Evolutionary conservation across 2,329 filamentous ascomycete species (phyloP).

Genomic region (Microsporum ferrugineum): DNA sequence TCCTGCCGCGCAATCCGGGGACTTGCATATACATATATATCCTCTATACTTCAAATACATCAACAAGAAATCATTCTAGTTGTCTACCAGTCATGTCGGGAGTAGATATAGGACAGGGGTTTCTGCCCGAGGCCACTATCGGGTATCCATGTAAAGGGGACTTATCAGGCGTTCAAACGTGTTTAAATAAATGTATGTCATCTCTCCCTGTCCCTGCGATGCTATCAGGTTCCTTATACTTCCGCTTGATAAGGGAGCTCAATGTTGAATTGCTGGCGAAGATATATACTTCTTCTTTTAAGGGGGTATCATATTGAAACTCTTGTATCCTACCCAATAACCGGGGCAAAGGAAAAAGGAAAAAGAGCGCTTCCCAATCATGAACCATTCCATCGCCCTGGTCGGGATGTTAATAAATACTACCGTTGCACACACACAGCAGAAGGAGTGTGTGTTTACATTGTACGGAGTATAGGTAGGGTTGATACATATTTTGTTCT

Average conservation of each 20-base stretch:
- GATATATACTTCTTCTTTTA: not conserved
- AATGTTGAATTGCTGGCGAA: not conserved
- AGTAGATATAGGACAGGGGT: not conserved
- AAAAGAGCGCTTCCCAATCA: not conserved
- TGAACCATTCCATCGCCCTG: not conserved
- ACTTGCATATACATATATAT: not conserved
- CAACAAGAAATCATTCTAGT: not conserved
- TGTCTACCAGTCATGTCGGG: not conserved
- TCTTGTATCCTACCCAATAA: not conserved
- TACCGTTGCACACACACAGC: conserved; percentile 1
- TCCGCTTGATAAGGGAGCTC: not conserved
- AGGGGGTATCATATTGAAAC: not conserved
- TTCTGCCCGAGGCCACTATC: not conserved
- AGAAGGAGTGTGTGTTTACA: not conserved
- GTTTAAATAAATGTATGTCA: not conserved
- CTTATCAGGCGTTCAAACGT: not conserved
- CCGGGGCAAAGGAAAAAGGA: not conserved
- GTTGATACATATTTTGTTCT: not conserved
- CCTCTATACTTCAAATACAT: no score
- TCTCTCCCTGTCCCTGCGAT: not conserved
- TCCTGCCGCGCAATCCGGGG: not conserved
- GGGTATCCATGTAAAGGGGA: not conserved
- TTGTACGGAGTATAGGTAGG: not conserved
- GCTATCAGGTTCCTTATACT: not conserved
- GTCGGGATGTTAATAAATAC: conserved; percentile 2